A percentile compares a stretch with the other conserved stretches of the same genome.
phyloP scores from a whole-genome alignment of 1,284 basidiomycete species.

The Exobasidium cylindrosporum region DNA sequence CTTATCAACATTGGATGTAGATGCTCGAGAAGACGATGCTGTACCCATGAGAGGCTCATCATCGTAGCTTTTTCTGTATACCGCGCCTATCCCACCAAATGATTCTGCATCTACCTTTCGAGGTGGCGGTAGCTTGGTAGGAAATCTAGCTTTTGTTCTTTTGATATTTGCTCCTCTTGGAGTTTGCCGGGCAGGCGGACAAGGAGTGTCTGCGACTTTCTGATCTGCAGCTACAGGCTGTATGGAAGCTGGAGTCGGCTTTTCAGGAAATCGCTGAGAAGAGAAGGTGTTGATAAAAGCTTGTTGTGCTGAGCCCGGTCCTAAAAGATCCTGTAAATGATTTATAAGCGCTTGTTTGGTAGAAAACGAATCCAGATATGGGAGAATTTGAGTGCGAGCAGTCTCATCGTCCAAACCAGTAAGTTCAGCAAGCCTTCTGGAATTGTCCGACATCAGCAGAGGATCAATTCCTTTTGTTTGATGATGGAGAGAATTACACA shows the following conservation, averaged over 20 bases:
- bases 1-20: neutral
- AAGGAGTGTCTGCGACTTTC: neutral
- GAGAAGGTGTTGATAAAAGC: slow-evolving; percentile 9
- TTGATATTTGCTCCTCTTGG: neutral
- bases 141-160: neutral
- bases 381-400: slow-evolving; percentile 5
- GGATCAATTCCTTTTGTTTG: too few relatives aligned
- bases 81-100: neutral
- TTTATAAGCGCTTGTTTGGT: neutral
- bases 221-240: neutral
- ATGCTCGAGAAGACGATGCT: neutral
- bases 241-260: neutral
- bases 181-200: neutral
- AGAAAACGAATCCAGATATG: slow-evolving; percentile 13
- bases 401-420: slow-evolving; percentile 15
- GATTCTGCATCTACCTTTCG: neutral
- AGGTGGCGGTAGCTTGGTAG: slow-evolving; percentile 2
- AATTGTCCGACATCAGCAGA: neutral
- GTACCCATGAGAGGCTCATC: neutral
- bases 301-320: neutral
- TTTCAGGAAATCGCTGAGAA: neutral
- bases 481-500: too few relatives aligned
- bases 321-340: slow-evolving; percentile 15
- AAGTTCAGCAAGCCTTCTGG: slow-evolving; percentile 9
- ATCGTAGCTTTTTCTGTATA: neutral